Evolutionary conservation across 108 stramenopile genomes (phyloP).

Genomic region (Nitzschia sp.): DNA sequence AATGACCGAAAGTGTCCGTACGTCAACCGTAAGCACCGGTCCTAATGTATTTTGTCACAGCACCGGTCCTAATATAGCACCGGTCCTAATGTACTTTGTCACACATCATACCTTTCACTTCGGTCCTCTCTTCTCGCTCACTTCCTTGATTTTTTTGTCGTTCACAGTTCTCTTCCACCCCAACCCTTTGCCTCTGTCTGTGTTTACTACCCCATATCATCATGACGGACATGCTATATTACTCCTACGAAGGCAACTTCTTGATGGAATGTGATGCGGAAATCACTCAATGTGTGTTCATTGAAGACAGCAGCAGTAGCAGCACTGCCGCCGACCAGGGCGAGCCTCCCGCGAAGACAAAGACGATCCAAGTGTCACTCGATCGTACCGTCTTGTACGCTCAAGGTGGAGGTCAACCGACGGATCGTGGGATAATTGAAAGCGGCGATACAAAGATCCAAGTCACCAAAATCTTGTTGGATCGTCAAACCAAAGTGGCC

Average conservation of each 20-base stretch:
- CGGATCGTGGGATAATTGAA: slow-evolving; percentile 65
- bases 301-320: too few species aligned
- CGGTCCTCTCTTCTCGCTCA: too few species aligned
- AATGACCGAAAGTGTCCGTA: too few species aligned
- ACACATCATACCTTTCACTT: too few species aligned
- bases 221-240: slow-evolving; percentile 65
- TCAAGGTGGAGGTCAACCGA: slow-evolving; percentile 87
- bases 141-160: too few species aligned
- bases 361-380: slow-evolving; percentile 42
- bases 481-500: slow-evolving; percentile 60
- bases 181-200: too few species aligned
- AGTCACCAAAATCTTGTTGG: slow-evolving; percentile 60
- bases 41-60: too few species aligned
- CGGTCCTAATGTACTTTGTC: too few species aligned
- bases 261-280: slow-evolving; percentile 52
- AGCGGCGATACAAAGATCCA: slow-evolving; percentile 8
- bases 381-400: slow-evolving; percentile 81
- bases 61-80: too few species aligned
- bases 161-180: too few species aligned
- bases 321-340: slow-evolving; percentile 5
- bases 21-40: too few species aligned
- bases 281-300: slow-evolving; percentile 10
- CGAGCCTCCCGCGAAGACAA: neutral
- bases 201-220: too few species aligned
- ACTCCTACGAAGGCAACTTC: slow-evolving; percentile 76